Evolutionary conservation across 768 basidiomycete species (phyloP), one percentile per base, ranked within the genome.

Genomic region (Inosperma sp.): DNA sequence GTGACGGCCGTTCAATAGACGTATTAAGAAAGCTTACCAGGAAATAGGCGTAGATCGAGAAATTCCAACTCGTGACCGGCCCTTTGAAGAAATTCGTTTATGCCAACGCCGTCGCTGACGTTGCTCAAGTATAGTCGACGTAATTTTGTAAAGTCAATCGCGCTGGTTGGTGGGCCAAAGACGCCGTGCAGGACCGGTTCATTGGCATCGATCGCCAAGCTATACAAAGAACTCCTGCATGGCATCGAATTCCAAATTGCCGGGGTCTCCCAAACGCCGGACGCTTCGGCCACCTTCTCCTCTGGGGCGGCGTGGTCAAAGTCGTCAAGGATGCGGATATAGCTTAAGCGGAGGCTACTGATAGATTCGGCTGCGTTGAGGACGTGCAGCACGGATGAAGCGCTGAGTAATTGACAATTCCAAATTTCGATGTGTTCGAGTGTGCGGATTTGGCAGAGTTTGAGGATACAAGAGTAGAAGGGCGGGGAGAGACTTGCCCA

Each of bases 31-130:
- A n/a, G 37, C 51, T 4, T 36, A 53, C 52, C 48, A 7, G 59
- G 43, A 29, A 46, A 52, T 9, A 56, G 53, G 34, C 54, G 51
- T 21, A 59, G 30, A 30, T 60, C 57, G 7, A 56, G 31, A 13
- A 31, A 33, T 21, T 59, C 55, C 6, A 62, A 30, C 13, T 49
- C 35, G 16, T 47, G 26, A 4, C 56, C 58, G 2, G 53, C 39
- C 12, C 36, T 48, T 42, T 49, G 49, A 19, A 59, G 55, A 27
- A 56, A 56, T 19, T 52, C 54, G 16, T 41, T 45, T 5, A 59
- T 29, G 29, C 36, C 56, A 2, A 44, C 46, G 3, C 42, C 47
- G 34, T 62, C 56, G 21, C 30, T 53, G 39, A 62, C 44, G 36
- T 59, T 46, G 16, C 52, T 51, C 29, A 62, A 25, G 7, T 51